Percentiles rank a stretch among this genome's conserved stretches.
Evolutionary conservation across 495 filamentous ascomycete species (phyloP).

Genomic region (Neurospora sp.): DNA sequence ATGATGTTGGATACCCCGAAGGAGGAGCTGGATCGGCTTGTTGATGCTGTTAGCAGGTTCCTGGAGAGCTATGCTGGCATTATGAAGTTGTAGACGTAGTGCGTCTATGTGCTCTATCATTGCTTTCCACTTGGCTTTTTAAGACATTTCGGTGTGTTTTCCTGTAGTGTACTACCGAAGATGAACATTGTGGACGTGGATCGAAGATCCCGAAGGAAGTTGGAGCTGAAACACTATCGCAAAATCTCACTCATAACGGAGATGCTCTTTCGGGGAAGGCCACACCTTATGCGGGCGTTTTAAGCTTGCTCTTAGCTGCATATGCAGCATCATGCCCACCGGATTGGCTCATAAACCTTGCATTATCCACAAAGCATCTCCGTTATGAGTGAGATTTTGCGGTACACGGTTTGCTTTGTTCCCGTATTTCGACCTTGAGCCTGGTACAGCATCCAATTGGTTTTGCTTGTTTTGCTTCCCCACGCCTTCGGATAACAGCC

Average conservation of each 20-base stretch:
- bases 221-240: not conserved
- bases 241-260: not conserved
- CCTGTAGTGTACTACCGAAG: not conserved
- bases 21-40: slow-evolving; percentile 32
- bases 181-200: not conserved
- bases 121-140: not conserved
- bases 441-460: not conserved
- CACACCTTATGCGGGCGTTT: not conserved
- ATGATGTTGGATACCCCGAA: slow-evolving; percentile 31
- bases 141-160: not conserved
- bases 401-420: not conserved
- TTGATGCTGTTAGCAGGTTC: slow-evolving; percentile 20
- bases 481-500: not conserved
- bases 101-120: not conserved
- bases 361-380: not conserved
- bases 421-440: not conserved
- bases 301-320: not conserved
- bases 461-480: not conserved
- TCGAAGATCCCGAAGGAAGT: not conserved
- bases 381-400: not conserved
- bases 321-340: not conserved
- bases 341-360: not conserved
- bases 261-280: not conserved
- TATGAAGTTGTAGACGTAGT: slow-evolving; percentile 5
- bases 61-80: slow-evolving; percentile 11